Conservation (phyloP, 1,284 basidiomycete genomes). For the Microbotryum violaceum region DNA sequence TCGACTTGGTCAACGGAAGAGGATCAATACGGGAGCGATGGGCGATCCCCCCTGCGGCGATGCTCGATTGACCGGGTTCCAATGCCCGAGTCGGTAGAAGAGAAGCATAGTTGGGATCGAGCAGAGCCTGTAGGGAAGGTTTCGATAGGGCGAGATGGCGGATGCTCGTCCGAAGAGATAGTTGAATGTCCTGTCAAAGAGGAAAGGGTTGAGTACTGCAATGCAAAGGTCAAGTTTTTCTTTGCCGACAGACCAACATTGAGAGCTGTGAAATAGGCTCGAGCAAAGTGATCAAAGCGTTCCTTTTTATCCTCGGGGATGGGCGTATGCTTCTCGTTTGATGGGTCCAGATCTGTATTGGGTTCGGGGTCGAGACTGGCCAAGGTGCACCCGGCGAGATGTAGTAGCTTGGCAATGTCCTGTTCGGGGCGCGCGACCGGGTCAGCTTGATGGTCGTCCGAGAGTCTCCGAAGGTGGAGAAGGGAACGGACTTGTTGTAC, state of each 20-base stretch:
- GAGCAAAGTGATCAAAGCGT: slow-evolving; percentile 23
- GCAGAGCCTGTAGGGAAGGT: slow-evolving; percentile 11
- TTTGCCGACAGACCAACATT: slow-evolving; percentile 17
- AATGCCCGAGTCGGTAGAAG: neutral
- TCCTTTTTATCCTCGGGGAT: slow-evolving; percentile 7
- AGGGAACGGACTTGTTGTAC: neutral
- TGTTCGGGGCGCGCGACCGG: neutral
- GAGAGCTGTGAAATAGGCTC: slow-evolving; percentile 24
- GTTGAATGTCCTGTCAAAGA: slow-evolving; percentile 24
- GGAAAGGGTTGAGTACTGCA: neutral
- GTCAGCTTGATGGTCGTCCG: neutral
- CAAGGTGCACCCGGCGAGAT: slow-evolving; percentile 29
- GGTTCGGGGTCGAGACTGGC: slow-evolving; percentile 26
- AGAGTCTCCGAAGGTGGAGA: neutral
- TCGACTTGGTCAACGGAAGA: too few relatives aligned
- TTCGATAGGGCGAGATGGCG: slow-evolving; percentile 21
- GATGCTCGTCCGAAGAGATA: slow-evolving; percentile 28
- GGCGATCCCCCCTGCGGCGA: neutral
- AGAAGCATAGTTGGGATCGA: slow-evolving; percentile 20
- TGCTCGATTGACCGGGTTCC: neutral
- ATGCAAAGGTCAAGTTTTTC: neutral
- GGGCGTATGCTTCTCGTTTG: neutral
- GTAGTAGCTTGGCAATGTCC: slow-evolving; percentile 24
- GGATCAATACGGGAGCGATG: too few relatives aligned
- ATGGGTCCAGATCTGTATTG: neutral